A percentile compares a stretch with the other conserved stretches of the same genome.
phyloP scores from a whole-genome alignment of 2,329 filamentous ascomycete genomes.

The Pseudogymnoascus sp. region DNA sequence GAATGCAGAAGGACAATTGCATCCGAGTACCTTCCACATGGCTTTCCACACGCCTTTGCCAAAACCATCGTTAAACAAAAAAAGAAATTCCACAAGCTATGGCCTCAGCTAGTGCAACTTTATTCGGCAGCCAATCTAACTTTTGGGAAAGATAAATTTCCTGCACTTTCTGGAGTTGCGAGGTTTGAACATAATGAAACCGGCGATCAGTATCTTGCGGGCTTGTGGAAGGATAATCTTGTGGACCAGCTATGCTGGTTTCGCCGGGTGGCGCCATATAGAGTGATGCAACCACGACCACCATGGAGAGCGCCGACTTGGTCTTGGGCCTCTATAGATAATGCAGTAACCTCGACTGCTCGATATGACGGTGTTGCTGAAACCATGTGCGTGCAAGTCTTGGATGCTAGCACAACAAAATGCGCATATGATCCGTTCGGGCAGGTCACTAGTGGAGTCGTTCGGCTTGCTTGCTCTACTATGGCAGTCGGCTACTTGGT shows the following conservation, averaged over 20 bases:
- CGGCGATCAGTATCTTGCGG: neutral
- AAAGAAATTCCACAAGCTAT: neutral
- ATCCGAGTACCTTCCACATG: too few relatives aligned
- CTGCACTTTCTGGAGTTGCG: constrained; percentile 17
- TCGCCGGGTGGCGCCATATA: too few relatives aligned
- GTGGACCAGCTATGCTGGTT: constrained; percentile 17
- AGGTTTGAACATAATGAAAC: neutral
- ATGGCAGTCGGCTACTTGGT: constrained; percentile 15
- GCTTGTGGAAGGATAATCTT: constrained; percentile 15
- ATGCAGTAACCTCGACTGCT: constrained; percentile 2
- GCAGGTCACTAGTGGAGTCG: constrained; percentile 13
- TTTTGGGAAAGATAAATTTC: constrained; percentile 14
- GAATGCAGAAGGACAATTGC: too few relatives aligned
- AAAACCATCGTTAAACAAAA: constrained; percentile 7
- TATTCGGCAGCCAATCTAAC: constrained; percentile 14
- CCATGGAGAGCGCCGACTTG: constrained; percentile 16
- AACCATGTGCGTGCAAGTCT: constrained; percentile 12
- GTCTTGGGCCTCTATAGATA: constrained; percentile 16
- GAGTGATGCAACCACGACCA: too few relatives aligned
- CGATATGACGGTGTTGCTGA: constrained; percentile 8
- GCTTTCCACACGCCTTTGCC: too few relatives aligned
- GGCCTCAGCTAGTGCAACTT: constrained; percentile 4
- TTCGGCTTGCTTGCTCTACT: constrained; percentile 17
- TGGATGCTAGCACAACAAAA: constrained; percentile 12
- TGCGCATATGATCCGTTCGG: constrained; percentile 16